A percentile compares a stretch with the other conserved stretches of the same genome.
phyloP scores from a whole-genome alignment of 345 rosid species.

The Hypericum perforatum region DNA sequence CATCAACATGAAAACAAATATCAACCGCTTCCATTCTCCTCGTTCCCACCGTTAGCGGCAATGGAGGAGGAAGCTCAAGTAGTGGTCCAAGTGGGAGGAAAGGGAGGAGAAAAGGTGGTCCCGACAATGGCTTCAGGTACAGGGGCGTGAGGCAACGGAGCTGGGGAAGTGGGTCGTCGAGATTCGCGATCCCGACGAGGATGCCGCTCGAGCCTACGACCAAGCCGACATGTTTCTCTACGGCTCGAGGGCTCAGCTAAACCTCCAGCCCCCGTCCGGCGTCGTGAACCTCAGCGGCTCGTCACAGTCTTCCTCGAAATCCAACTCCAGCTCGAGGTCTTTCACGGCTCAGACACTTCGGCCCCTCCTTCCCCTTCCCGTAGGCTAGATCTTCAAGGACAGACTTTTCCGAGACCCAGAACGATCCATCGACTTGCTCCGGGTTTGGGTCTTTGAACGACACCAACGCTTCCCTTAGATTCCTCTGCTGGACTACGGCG shows the following conservation, averaged over 20 bases:
- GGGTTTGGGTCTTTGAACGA: conserved; percentile 26
- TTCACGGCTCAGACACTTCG: conserved; percentile 56
- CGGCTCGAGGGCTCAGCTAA: conserved; percentile 73
- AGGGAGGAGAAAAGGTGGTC: conserved; percentile 59
- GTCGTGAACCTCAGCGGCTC: neutral
- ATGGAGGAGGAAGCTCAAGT: conserved; percentile 2
- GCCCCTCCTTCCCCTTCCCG: conserved; percentile 87
- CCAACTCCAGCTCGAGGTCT: conserved; percentile 19
- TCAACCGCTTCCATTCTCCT: no score
- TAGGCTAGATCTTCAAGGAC: conserved; percentile 56
- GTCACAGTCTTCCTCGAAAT: conserved; percentile 3
- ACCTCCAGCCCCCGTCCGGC: conserved; percentile 18
- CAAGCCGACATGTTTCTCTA: conserved; percentile 66
- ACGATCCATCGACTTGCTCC: conserved; percentile 32
- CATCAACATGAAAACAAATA: no score
- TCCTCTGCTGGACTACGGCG: neutral
- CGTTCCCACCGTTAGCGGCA: neutral
- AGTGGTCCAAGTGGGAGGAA: conserved; percentile 15
- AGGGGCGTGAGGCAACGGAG: conserved; percentile 62
- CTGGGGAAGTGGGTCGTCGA: conserved; percentile 79
- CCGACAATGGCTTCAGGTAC: conserved; percentile 51
- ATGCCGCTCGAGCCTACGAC: conserved; percentile 83
- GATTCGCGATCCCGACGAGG: conserved; percentile 83
- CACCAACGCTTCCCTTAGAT: conserved; percentile 26
- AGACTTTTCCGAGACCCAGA: conserved; percentile 41